These are phyloP conservation scores for Phytophthora syringae DNA, from an alignment of 352 stramenopile species.

Conservation along the genomic window DNA sequence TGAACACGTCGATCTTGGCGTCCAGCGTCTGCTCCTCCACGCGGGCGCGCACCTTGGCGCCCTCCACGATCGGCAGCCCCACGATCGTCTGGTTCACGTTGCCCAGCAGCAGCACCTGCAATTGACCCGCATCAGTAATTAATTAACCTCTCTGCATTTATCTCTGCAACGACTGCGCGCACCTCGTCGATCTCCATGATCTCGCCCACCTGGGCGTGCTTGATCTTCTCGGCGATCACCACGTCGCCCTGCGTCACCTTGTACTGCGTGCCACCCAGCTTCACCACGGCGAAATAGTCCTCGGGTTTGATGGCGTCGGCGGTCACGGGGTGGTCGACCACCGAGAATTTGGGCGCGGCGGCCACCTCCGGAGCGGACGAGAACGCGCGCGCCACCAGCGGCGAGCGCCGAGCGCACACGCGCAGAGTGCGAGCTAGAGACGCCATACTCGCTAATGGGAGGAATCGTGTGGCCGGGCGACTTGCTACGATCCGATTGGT, in stretches of 20 bases:
- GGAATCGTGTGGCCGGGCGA: conserved; percentile 29
- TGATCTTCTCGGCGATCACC: conserved; percentile 87
- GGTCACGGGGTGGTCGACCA: conserved; percentile 82
- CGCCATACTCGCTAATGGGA: conserved; percentile 28
- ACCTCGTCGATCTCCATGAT: conserved; percentile 84
- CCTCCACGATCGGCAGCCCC: conserved; percentile 69
- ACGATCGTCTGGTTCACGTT: conserved; percentile 89
- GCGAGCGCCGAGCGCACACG: conserved; percentile 21
- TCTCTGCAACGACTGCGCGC: conserved; percentile 2
- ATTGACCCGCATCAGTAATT: too few relatives aligned
- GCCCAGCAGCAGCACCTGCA: conserved; percentile 76
- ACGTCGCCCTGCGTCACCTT: conserved; percentile 89
- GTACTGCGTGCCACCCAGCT: conserved; percentile 86
- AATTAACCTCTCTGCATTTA: too few relatives aligned
- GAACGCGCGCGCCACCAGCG: conserved; percentile 21
- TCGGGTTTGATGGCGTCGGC: conserved; percentile 66
- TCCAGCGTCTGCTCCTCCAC: conserved; percentile 90
- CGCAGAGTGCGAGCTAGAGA: conserved; percentile 31
- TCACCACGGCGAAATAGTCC: conserved; percentile 87
- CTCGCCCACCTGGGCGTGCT: conserved; percentile 85
- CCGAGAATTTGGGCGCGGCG: conserved; percentile 57
- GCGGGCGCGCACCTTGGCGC: conserved; percentile 75
- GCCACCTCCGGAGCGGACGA: conserved; percentile 29
- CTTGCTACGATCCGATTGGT: conserved; percentile 18
- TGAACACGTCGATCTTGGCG: conserved; percentile 91